Base-by-base conservation (phyloP, 2,329 filamentous ascomycete species). In the Xylaria arbuscula region DNA sequence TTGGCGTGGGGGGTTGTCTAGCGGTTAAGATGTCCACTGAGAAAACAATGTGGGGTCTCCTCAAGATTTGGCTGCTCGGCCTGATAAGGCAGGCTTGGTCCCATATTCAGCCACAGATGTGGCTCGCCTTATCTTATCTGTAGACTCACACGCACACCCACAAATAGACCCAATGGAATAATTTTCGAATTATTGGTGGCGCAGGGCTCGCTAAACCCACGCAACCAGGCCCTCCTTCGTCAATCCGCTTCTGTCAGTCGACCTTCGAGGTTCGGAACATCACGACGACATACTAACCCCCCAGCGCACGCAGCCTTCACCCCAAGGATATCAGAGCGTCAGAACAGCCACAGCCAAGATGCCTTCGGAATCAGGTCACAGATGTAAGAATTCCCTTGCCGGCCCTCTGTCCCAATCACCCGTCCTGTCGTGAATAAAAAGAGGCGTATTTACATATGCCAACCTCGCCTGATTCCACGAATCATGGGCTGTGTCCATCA, bases 311-410 rank as follows among this genome's bases (percentile, higher is more conserved):
- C 76, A 80, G 82, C 76, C 76, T 76, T 76, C 79, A 78, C 77
- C 79, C 75, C 77, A 80, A 78, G 81, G 80, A 83, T 80, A 79
- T 78, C 81, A 83, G 82, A 83, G 82, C 80, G 79, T 78, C 80
- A 79, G 80, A 80, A 78, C 78, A 83, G 79, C 82, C 82, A 84
- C 63, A 60, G 84, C 85, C 90, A 94, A 89, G 84, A 96, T 96
- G 92, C 89, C 91, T 92, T 91, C 92, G 82, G 92, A 93, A 89
- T 87, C 91, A 82, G 92, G 92, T 86, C 92, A 94, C 90, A 90
- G 92, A 92, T 87, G 92, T 95, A 86, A 92, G 92, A 63, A 51
- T 48, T 42, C 45, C 63, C 45, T 42, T 53, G 38, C 58, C 24
- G 13, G 28, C 36, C 24, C 5, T 59, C 40, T 10, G 22, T 53